A percentile compares a stretch with the other conserved stretches of the same genome.
phyloP scores from a whole-genome alignment of 768 basidiomycete genomes.

The Mycena belliarum region DNA sequence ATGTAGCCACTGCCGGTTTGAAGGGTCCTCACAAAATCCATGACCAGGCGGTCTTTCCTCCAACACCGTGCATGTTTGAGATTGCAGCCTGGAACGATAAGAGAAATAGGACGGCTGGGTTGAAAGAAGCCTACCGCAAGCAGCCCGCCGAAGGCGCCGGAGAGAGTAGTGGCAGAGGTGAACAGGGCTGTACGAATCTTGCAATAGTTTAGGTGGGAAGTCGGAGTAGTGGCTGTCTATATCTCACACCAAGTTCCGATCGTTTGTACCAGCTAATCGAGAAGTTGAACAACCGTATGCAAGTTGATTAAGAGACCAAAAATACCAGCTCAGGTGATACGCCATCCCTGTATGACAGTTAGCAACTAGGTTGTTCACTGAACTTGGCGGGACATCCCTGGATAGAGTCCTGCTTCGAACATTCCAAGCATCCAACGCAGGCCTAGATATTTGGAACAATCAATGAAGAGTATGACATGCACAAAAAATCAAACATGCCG shows the following conservation, averaged over 20 bases:
- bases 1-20: no score
- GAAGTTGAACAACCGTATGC: not conserved
- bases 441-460: no score
- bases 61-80: conserved; percentile 69
- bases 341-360: conserved; percentile 10
- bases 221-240: no score
- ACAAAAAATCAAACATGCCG: conserved; percentile 43
- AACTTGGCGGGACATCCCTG: conserved; percentile 47
- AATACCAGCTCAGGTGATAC: conserved; percentile 19
- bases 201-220: not conserved
- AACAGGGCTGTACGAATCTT: conserved; percentile 60
- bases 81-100: conserved; percentile 56
- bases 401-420: conserved; percentile 59
- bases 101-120: not conserved
- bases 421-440: conserved; percentile 65
- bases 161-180: conserved; percentile 78
- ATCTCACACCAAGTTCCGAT: conserved; percentile 67
- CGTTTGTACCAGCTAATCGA: conserved; percentile 78
- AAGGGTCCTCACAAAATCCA: conserved; percentile 45
- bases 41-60: conserved; percentile 54
- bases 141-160: conserved; percentile 49
- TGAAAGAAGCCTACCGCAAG: not conserved
- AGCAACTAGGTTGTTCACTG: conserved; percentile 50
- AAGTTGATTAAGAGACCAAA: no score
- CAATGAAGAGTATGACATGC: no score